Percentiles rank a stretch among this genome's conserved stretches.
These are phyloP conservation scores for Plasmodium ovale DNA, from an alignment of 169 alveolate species.

Conservation along the genomic window DNA sequence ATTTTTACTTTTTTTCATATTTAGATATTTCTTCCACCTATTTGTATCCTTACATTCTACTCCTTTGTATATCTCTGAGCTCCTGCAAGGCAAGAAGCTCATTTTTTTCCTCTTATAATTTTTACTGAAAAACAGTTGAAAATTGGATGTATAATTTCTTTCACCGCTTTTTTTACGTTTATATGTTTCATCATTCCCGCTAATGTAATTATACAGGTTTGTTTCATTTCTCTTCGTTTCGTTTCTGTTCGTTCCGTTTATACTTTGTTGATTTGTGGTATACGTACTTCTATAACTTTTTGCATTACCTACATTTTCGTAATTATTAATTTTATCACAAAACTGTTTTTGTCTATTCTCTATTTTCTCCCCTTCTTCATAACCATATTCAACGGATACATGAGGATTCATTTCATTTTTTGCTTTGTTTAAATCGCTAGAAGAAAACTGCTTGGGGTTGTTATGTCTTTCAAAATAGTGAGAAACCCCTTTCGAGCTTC, in stretches of 20 bases:
- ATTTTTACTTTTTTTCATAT: constrained; percentile 26
- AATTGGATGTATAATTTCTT: constrained; percentile 14
- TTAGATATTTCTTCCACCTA: constrained; percentile 19
- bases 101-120: constrained; percentile 37
- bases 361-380: neutral
- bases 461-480: constrained; percentile 31
- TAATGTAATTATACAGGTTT: neutral
- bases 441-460: neutral
- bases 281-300: neutral
- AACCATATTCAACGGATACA: neutral
- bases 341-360: neutral
- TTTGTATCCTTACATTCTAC: constrained; percentile 19
- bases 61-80: constrained; percentile 28
- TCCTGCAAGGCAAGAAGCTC: neutral
- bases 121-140: constrained; percentile 23
- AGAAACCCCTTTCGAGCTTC: constrained; percentile 46
- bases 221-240: neutral
- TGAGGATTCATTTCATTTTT: constrained; percentile 28
- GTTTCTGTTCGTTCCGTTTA: constrained; percentile 1
- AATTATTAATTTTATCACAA: constrained; percentile 7
- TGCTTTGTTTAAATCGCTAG: constrained; percentile 7
- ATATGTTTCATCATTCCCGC: neutral
- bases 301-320: neutral
- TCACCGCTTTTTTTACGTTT: constrained; percentile 11
- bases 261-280: neutral